A percentile compares a stretch with the other conserved stretches of the same genome.
phyloP scores from a whole-genome alignment of 768 basidiomycete genomes.

The Rhizopogon vesiculosus region DNA sequence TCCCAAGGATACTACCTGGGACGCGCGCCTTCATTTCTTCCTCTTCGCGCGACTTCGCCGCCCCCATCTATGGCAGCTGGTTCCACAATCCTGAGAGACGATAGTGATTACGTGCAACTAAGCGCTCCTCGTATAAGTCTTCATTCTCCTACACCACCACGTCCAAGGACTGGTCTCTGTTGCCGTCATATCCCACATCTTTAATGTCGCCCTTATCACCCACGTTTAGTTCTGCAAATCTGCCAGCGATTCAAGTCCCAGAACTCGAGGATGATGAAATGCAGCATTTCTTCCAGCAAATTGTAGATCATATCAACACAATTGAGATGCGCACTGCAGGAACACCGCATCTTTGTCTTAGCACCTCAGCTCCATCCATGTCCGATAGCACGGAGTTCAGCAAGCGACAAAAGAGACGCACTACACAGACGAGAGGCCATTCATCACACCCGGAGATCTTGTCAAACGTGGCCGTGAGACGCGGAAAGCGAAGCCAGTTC shows the following conservation, averaged over 20 bases:
- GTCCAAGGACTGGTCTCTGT: slow-evolving; percentile 10
- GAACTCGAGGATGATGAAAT: slow-evolving; percentile 71
- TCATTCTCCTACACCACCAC: slow-evolving; percentile 15
- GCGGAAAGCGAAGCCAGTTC: slow-evolving; percentile 9
- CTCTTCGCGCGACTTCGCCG: slow-evolving; percentile 52
- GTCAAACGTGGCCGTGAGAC: slow-evolving; percentile 3
- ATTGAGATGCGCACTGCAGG: slow-evolving; percentile 52
- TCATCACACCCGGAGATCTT: slow-evolving; percentile 13
- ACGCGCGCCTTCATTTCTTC: slow-evolving; percentile 35
- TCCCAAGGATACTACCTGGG: slow-evolving; percentile 21
- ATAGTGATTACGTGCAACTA: slow-evolving; percentile 9
- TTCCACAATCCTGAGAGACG: slow-evolving; percentile 19
- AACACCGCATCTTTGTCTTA: slow-evolving; percentile 11
- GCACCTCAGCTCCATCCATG: slow-evolving; percentile 6
- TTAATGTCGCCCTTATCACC: slow-evolving; percentile 30
- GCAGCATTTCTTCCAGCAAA: slow-evolving; percentile 82
- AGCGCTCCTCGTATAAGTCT: slow-evolving; percentile 20
- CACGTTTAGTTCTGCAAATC: slow-evolving; percentile 19
- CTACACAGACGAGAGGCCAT: slow-evolving; percentile 33
- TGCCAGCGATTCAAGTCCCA: slow-evolving; percentile 55
- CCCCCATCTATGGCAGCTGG: slow-evolving; percentile 54
- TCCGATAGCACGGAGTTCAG: slow-evolving; percentile 16
- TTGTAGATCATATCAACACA: slow-evolving; percentile 72
- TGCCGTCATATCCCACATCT: slow-evolving; percentile 21
- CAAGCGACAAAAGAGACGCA: slow-evolving; percentile 8